These are phyloP conservation scores for Saccharomycopsis hybrid DNA, from an alignment of 1,139 yeast genomes.

Conservation along the genomic window DNA sequence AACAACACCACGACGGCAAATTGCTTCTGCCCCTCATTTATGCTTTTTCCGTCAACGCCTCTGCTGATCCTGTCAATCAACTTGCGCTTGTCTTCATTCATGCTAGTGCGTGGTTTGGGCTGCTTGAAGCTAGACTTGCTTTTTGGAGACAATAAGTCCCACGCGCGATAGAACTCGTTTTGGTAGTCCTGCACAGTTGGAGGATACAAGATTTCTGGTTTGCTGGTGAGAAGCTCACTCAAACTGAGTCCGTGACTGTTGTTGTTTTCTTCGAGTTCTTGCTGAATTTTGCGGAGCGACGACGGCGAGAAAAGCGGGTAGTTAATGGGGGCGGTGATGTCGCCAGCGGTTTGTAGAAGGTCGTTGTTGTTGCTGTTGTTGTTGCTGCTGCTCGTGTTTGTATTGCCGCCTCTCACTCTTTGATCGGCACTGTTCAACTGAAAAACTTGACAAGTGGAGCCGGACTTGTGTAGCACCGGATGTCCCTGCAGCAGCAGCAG, in stretches of 20 bases:
- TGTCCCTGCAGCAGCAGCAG: too few relatives aligned
- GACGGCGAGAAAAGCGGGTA: slow-evolving; percentile 31
- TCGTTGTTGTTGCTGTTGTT: not conserved
- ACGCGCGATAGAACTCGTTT: slow-evolving; percentile 53
- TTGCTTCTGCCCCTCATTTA: slow-evolving; percentile 60
- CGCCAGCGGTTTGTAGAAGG: not conserved
- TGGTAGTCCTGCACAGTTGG: slow-evolving; percentile 64
- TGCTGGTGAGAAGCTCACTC: slow-evolving; percentile 9
- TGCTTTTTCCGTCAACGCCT: slow-evolving; percentile 80
- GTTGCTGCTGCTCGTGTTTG: not conserved
- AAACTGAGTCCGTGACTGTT: slow-evolving; percentile 2
- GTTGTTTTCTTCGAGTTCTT: slow-evolving; percentile 3
- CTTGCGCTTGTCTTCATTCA: slow-evolving; percentile 52
- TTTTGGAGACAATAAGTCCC: slow-evolving; percentile 52
- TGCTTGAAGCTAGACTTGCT: slow-evolving; percentile 62
- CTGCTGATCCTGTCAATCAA: slow-evolving; percentile 64
- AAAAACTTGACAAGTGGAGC: slow-evolving; percentile 8
- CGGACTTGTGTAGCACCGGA: slow-evolving; percentile 10
- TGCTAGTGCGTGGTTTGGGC: slow-evolving; percentile 59
- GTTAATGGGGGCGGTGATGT: slow-evolving; percentile 14
- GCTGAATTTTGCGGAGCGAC: slow-evolving; percentile 11
- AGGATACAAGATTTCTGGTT: slow-evolving; percentile 13
- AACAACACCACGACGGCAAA: slow-evolving; percentile 67
- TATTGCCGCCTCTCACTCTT: too few relatives aligned
- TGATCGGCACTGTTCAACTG: too few relatives aligned